Percentiles rank a stretch among this genome's conserved stretches.
Evolutionary conservation across 805 yeast species (phyloP).

Genomic region (Ogataea parapolymorpha): DNA sequence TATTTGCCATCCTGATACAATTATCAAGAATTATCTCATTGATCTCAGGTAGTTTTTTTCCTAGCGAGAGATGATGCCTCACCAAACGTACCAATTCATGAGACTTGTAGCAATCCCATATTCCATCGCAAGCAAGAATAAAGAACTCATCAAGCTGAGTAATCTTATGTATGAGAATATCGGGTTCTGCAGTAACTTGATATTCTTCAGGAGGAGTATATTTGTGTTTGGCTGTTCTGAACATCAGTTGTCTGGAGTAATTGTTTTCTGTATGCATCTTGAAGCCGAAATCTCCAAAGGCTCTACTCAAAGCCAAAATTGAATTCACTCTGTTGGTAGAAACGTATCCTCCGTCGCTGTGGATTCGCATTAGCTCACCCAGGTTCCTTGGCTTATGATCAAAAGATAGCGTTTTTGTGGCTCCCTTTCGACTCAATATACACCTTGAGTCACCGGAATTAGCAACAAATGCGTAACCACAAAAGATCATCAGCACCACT

Average conservation of each 20-base stretch:
- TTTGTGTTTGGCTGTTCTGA: slow-evolving; percentile 24
- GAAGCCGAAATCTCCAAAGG: slow-evolving; percentile 65
- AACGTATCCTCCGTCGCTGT: slow-evolving; percentile 58
- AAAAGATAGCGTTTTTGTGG: slow-evolving; percentile 57
- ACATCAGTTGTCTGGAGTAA: slow-evolving; percentile 21
- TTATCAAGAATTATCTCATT: slow-evolving; percentile 59
- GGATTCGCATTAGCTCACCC: slow-evolving; percentile 56
- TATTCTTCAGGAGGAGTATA: slow-evolving; percentile 62
- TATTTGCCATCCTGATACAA: slow-evolving; percentile 67
- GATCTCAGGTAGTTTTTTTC: slow-evolving; percentile 56
- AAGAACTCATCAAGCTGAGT: slow-evolving; percentile 59
- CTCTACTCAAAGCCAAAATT: slow-evolving; percentile 53
- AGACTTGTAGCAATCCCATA: slow-evolving; percentile 71
- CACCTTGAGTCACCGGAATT: slow-evolving; percentile 79
- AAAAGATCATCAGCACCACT: slow-evolving; percentile 42
- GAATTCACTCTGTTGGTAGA: slow-evolving; percentile 61
- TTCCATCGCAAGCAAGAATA: slow-evolving; percentile 78
- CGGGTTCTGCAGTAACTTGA: slow-evolving; percentile 79
- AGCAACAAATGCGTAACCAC: slow-evolving; percentile 50
- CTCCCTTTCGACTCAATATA: slow-evolving; percentile 51
- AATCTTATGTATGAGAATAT: slow-evolving; percentile 53
- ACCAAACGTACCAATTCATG: slow-evolving; percentile 50
- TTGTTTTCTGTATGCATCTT: slow-evolving; percentile 34
- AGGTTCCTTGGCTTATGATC: slow-evolving; percentile 63
- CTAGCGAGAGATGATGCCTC: slow-evolving; percentile 54